Conservation (phyloP, 352 stramenopile species). For the Pythium rhizo-oryzae region DNA sequence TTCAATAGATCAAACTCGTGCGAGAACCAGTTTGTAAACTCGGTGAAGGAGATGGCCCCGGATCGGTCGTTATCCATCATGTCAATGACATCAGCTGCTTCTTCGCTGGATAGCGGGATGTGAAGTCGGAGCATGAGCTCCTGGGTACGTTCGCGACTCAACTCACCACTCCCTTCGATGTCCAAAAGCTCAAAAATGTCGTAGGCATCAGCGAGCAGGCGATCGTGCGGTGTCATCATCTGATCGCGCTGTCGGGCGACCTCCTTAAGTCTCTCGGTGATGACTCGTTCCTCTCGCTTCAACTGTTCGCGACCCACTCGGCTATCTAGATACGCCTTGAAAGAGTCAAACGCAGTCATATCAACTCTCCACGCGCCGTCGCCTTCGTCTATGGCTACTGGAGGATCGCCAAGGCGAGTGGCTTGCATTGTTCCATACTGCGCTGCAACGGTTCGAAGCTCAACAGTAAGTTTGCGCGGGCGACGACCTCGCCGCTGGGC, state of each 20-base stretch:
- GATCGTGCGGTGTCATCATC: slow-evolving; percentile 37
- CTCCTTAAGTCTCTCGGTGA: slow-evolving; percentile 38
- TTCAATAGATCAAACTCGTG: slow-evolving; percentile 62
- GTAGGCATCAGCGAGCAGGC: slow-evolving; percentile 52
- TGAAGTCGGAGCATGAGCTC: slow-evolving; percentile 60
- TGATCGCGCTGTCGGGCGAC: slow-evolving; percentile 45
- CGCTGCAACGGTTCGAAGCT: slow-evolving; percentile 50
- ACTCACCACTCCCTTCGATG: slow-evolving; percentile 44
- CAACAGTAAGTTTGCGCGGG: slow-evolving; percentile 42
- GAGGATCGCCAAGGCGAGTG: neutral
- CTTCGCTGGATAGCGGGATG: slow-evolving; percentile 53
- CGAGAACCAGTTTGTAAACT: slow-evolving; percentile 71
- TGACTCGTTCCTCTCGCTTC: slow-evolving; percentile 49
- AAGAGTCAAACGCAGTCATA: slow-evolving; percentile 63
- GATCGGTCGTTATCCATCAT: slow-evolving; percentile 86
- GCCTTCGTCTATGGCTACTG: neutral
- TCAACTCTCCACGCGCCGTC: slow-evolving; percentile 40
- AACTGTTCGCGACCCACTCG: slow-evolving; percentile 53
- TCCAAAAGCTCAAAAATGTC: slow-evolving; percentile 81
- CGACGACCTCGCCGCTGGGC: slow-evolving; percentile 40
- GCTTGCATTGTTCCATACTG: slow-evolving; percentile 39
- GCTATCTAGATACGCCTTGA: slow-evolving; percentile 56
- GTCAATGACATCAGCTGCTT: slow-evolving; percentile 64
- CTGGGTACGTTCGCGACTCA: slow-evolving; percentile 45
- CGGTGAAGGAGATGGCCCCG: slow-evolving; percentile 58